A percentile compares a stretch with the other conserved stretches of the same genome.
phyloP scores from a whole-genome alignment of 73 alveolate species.

The Stentor coeruleus region DNA sequence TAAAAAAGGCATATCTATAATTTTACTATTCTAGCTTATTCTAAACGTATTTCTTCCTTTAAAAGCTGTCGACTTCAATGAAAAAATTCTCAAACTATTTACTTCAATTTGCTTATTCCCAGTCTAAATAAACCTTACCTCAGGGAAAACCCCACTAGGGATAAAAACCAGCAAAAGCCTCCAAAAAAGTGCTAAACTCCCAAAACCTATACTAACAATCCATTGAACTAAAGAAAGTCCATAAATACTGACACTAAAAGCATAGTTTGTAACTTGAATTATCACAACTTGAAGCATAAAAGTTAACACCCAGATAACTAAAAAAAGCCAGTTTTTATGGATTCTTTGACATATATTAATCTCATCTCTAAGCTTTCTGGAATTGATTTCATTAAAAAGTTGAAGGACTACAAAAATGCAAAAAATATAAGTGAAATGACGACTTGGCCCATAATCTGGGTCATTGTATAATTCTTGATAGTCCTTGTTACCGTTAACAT shows the following conservation, averaged over 20 bases:
- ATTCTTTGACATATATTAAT: conserved; percentile 70
- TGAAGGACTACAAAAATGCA: conserved; percentile 80
- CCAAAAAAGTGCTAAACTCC: conserved; percentile 39
- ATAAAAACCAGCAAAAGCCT: conserved; percentile 28
- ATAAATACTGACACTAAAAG: conserved; percentile 51
- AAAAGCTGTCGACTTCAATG: too few species aligned
- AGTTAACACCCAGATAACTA: conserved; percentile 56
- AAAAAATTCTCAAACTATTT: too few species aligned
- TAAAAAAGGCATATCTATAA: too few species aligned
- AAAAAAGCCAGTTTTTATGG: conserved; percentile 50
- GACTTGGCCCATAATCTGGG: conserved; percentile 30
- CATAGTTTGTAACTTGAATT: conserved; percentile 63
- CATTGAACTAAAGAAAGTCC: conserved; percentile 80
- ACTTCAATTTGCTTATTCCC: too few species aligned
- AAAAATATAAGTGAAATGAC: conserved; percentile 81
- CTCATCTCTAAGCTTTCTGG: conserved; percentile 85
- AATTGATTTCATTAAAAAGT: conserved; percentile 76
- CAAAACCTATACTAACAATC: conserved; percentile 73
- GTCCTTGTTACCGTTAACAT: not conserved
- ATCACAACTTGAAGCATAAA: conserved; percentile 52
- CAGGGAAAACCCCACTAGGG: conserved; percentile 5
- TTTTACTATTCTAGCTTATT: too few species aligned
- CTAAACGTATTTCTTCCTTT: too few species aligned
- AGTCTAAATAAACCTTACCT: too few species aligned
- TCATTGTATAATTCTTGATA: not conserved